A percentile compares a stretch with the other conserved stretches of the same genome.
Evolutionary conservation across 2,329 filamentous ascomycete species (phyloP).

Genomic region (Pyrenochaeta sp.): DNA sequence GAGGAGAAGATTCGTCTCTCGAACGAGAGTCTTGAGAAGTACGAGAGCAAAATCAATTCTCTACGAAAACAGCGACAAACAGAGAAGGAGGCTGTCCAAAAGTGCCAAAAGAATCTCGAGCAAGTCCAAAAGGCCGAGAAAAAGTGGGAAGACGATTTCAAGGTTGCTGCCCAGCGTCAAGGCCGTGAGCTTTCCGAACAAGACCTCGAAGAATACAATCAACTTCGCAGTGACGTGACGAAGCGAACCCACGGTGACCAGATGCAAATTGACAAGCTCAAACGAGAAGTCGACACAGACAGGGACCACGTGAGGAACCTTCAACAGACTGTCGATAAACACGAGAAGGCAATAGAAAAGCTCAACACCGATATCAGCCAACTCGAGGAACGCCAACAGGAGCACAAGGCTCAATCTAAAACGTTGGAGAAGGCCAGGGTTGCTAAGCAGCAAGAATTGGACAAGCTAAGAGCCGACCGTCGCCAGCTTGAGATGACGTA

Average conservation of each 20-base stretch:
- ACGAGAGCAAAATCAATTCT: constrained; percentile 71
- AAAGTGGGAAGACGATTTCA: constrained; percentile 87
- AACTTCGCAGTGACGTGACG: constrained; percentile 82
- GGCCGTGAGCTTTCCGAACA: constrained; percentile 84
- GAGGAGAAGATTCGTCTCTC: constrained; percentile 87
- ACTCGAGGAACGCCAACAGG: constrained; percentile 72
- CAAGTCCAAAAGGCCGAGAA: constrained; percentile 89
- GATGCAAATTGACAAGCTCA: constrained; percentile 82
- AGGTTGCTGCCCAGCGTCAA: constrained; percentile 82
- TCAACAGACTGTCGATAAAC: constrained; percentile 84
- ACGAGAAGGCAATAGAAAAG: constrained; percentile 75
- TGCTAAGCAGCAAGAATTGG: constrained; percentile 88
- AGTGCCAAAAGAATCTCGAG: constrained; percentile 80
- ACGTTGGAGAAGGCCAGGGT: constrained; percentile 80
- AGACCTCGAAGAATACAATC: constrained; percentile 89
- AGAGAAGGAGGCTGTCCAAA: constrained; percentile 72
- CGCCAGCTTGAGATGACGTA: constrained; percentile 73
- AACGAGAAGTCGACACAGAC: constrained; percentile 87
- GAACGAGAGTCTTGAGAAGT: constrained; percentile 71
- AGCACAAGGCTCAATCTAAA: constrained; percentile 69
- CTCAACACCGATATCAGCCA: constrained; percentile 74
- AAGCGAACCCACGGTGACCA: constrained; percentile 82
- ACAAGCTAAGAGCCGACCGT: constrained; percentile 59
- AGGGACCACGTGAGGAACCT: constrained; percentile 89
- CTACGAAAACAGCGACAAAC: constrained; percentile 79